Base-by-base conservation (phyloP, 2,329 filamentous ascomycete species). In the Colletotrichum orbiculare region DNA sequence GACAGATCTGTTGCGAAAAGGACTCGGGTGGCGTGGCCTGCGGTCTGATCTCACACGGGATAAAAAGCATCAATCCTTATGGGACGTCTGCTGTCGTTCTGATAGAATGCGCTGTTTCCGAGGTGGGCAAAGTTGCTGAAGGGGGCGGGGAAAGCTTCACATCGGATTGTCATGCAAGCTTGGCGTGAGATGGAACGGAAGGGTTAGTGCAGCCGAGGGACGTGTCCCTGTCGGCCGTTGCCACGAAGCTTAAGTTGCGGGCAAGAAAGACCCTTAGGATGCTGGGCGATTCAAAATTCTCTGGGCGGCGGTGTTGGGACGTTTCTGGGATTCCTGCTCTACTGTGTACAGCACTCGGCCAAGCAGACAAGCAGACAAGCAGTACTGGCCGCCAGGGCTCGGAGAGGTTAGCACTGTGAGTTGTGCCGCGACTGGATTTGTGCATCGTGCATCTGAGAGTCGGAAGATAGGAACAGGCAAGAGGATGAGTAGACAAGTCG, bases 231-330 rank as follows among this genome's bases (percentile, higher is more conserved):
- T 52, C 38, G 46, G 17, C 25, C 49, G 46, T 15, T 34, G 50
- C 12, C 52, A 56, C 35, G 57, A 56, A 57, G 46, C 52, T 57
- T 57, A 53, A 65, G 34, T 13, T 66, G 33, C 63, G 15, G 25
- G 63, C 63, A 63, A 62, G 52, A 65, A 49, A 34, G 45, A 17
- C 17, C 38, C 38, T 42, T 17, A 8, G 53, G 52, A n/a, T 17
- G 17, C 39, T 35, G 17, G 54, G 45, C 52, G 34, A n/a, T 25
- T 25, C 25, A 25, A 25, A 25, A 25, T 25, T 25, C 25, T 25
- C 34, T 37, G n/a, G 43, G 43, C 11, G 52, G 58, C 43, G 49
- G 8, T 41, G 38, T n/a, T 49, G 43, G 25, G 25, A 25, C 5
- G 5, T 25, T 25, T 25, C 25, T 1, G 25, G 4, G 25, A 25